Conservation (phyloP, 2,329 filamentous ascomycete genomes). For the Parastagonospora nodorum region DNA sequence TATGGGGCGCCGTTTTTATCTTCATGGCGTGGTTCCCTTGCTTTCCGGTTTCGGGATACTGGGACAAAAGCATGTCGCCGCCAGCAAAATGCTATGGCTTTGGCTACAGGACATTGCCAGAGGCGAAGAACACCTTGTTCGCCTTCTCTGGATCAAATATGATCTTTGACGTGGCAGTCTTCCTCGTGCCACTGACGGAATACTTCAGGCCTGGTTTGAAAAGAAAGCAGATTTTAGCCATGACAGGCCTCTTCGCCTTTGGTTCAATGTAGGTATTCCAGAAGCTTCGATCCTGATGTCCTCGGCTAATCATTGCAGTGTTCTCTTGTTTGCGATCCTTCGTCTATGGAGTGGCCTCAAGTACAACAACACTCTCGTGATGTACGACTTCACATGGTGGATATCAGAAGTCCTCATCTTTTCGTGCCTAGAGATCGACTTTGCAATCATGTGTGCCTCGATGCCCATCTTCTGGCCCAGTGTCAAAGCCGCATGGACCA, state of each 20-base stretch:
- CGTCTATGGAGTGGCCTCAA: constrained; percentile 35
- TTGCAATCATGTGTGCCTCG: constrained; percentile 44
- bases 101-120: constrained; percentile 16
- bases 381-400: constrained; percentile 41
- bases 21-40: constrained; percentile 40
- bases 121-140: constrained; percentile 23
- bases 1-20: constrained; percentile 35
- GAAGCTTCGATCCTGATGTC: no score
- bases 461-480: constrained; percentile 47
- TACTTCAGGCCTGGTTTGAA: constrained; percentile 27
- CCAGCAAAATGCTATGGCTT: constrained; percentile 34
- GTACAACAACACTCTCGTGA: constrained; percentile 10
- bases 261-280: constrained; percentile 27
- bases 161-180: constrained; percentile 35
- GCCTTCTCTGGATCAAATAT: constrained; percentile 37
- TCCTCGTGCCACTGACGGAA: constrained; percentile 32
- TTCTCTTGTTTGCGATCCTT: constrained; percentile 35
- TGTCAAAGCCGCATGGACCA: constrained; percentile 29
- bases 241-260: constrained; percentile 32
- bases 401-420: constrained; percentile 36
- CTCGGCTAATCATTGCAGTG: constrained; percentile 15
- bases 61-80: constrained; percentile 14
- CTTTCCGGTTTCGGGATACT: constrained; percentile 29
- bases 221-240: constrained; percentile 30
- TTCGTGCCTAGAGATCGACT: constrained; percentile 40